These are phyloP conservation scores for Gracilaria domingensis DNA, from an alignment of 23 red algal genomes.

Conservation along the genomic window DNA sequence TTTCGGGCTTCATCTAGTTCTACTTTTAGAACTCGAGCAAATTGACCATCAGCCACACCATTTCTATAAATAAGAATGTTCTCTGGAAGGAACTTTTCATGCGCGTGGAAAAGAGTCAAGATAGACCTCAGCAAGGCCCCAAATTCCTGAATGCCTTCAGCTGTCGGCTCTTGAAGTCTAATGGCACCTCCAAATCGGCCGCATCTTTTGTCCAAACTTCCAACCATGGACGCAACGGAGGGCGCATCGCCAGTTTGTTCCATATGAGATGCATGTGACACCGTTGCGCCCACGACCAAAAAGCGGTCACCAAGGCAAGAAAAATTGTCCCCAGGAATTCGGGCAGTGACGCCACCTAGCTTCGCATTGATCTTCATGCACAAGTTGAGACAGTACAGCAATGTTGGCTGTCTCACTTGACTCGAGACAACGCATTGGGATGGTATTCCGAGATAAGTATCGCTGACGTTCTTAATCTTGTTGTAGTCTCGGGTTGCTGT, in stretches of 20 bases:
- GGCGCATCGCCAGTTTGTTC: conserved; percentile 35
- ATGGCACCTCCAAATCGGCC: conserved; percentile 44
- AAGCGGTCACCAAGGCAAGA: conserved; percentile 51
- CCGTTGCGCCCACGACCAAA: conserved; percentile 64
- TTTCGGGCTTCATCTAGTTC: conserved; percentile 49
- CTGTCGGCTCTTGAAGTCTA: conserved; percentile 53
- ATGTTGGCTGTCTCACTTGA: conserved; percentile 48
- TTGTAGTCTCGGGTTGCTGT: conserved; percentile 71
- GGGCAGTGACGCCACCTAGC: conserved; percentile 67
- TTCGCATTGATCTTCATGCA: conserved; percentile 82
- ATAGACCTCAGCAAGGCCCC: conserved; percentile 42
- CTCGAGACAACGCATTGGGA: conserved; percentile 69
- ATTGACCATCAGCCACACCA: conserved; percentile 76
- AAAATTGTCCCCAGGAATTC: conserved; percentile 48
- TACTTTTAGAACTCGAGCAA: conserved; percentile 49
- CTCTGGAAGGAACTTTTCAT: conserved; percentile 60
- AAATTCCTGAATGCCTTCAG: conserved; percentile 56
- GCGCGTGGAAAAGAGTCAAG: conserved; percentile 22
- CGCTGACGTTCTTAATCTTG: conserved; percentile 72
- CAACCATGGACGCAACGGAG: conserved; percentile 68
- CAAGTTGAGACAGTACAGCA: conserved; percentile 70
- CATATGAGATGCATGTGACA: conserved; percentile 51
- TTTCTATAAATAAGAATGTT: conserved; percentile 78
- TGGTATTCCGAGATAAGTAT: conserved; percentile 72
- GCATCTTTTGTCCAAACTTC: conserved; percentile 64